These are phyloP conservation scores for Trichoderma guizhouense DNA, from an alignment of 2,329 filamentous ascomycete species.

Conservation along the genomic window DNA sequence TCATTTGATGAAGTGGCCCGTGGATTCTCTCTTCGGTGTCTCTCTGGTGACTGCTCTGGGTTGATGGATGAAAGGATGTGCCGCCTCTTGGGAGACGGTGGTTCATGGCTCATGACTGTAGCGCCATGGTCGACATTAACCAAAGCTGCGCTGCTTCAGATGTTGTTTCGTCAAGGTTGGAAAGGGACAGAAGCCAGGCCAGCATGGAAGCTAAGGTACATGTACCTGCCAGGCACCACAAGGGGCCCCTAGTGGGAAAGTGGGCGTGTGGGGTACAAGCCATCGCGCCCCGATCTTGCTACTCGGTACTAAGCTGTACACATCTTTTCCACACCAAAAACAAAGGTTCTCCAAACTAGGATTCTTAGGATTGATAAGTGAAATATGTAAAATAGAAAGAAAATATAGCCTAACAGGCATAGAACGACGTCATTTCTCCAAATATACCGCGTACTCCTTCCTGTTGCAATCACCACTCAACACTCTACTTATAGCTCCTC, in stretches of 20 bases:
- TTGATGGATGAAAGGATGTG: constrained; percentile 51
- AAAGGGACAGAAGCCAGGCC: background rate
- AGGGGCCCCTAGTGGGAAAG: background rate
- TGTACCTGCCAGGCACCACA: background rate
- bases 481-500: background rate
- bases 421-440: background rate
- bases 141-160: background rate
- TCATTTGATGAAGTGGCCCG: background rate
- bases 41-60: constrained; percentile 26
- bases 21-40: background rate
- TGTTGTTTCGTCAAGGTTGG: background rate
- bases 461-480: background rate
- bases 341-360: background rate
- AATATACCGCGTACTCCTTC: background rate
- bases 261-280: background rate
- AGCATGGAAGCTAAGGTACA: background rate
- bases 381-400: background rate
- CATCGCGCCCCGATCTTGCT: background rate
- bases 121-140: constrained; percentile 21
- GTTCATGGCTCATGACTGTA: constrained; percentile 33
- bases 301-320: background rate
- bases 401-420: background rate
- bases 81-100: constrained; percentile 40
- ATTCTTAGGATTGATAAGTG: background rate
- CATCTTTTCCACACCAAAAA: background rate